phyloP scores from a whole-genome alignment of 1,284 basidiomycete genomes.

The Neolentinus lepideus region DNA sequence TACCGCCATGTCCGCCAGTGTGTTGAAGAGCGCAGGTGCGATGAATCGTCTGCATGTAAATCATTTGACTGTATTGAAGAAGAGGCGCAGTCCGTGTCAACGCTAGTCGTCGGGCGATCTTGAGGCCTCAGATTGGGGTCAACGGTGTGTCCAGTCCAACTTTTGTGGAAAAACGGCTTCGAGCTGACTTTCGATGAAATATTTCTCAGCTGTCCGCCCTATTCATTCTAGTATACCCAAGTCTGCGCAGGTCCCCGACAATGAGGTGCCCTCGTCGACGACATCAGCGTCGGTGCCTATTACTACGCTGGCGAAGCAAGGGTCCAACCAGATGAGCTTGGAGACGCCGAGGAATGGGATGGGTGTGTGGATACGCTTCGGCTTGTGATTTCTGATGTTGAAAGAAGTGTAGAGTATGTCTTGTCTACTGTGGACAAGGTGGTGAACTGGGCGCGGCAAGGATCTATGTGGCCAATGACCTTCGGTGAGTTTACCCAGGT shows the following conservation, averaged over 20 bases:
- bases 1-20: background rate
- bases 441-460: constrained; percentile 95
- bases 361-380: constrained; percentile 43
- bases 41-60: background rate
- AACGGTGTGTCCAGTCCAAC: background rate
- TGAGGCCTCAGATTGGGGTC: background rate
- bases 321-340: constrained; percentile 80
- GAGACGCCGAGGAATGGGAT: constrained; percentile 87
- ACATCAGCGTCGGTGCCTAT: constrained; percentile 33
- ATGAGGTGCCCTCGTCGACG: background rate
- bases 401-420: constrained; percentile 73
- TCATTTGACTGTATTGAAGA: background rate
- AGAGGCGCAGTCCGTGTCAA: background rate
- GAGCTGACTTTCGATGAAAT: background rate
- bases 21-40: background rate
- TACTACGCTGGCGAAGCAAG: constrained; percentile 63
- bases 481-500: constrained; percentile 52
- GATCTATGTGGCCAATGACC: constrained; percentile 99
- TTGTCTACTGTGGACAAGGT: constrained; percentile 95
- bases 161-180: no score
- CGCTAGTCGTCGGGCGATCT: background rate
- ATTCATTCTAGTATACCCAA: background rate
- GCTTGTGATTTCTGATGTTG: constrained; percentile 5
- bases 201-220: background rate
- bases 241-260: background rate